Evolutionary conservation across 2,329 filamentous ascomycete genomes (phyloP).

Genomic region (Fusarium agapanthi): DNA sequence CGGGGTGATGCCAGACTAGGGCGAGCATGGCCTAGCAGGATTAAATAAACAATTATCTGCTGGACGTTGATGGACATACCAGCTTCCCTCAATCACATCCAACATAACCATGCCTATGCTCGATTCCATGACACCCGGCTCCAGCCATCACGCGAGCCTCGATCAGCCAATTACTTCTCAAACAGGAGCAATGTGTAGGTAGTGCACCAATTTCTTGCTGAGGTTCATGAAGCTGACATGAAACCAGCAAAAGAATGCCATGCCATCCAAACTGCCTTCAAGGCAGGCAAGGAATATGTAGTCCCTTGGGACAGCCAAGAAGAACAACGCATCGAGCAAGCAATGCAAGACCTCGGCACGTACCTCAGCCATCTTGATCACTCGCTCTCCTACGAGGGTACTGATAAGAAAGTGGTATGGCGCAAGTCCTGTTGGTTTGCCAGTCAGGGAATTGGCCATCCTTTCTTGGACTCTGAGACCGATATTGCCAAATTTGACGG

Average conservation of each 20-base stretch:
- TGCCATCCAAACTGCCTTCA: background rate
- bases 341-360: slow-evolving; percentile 6
- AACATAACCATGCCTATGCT: background rate
- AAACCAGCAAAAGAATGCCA: background rate
- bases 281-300: slow-evolving; percentile 10
- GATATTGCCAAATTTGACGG: slow-evolving; percentile 16
- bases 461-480: background rate
- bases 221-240: rapidly evolving
- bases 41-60: background rate
- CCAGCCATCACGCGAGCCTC: background rate
- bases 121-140: background rate
- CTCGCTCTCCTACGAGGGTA: slow-evolving; percentile 17
- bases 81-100: background rate
- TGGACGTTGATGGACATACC: background rate
- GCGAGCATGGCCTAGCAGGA: background rate
- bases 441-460: slow-evolving; percentile 7
- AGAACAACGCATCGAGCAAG: background rate
- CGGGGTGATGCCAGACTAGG: background rate
- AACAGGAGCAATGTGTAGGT: background rate
- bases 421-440: slow-evolving; percentile 21
- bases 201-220: background rate
- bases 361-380: slow-evolving; percentile 6
- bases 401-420: slow-evolving; percentile 16
- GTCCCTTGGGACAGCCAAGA: slow-evolving; percentile 2
- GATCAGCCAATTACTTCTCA: background rate